Conservation (phyloP, 768 basidiomycete genomes). For the Trametes meyenii region DNA sequence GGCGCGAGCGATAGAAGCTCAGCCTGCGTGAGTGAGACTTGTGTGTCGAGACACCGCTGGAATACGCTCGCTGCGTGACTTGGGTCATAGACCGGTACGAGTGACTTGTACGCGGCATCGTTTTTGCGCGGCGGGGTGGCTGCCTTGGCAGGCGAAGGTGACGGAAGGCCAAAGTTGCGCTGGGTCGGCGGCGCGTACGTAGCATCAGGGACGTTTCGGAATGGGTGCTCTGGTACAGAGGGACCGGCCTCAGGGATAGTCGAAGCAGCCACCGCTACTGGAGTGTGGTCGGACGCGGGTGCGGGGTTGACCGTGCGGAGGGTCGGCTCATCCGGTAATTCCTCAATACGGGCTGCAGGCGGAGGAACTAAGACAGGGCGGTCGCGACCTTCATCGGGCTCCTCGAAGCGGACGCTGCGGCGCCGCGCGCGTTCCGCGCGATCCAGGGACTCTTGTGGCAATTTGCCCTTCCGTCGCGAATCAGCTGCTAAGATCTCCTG, state of each 20-base stretch:
- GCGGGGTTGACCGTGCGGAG: background rate
- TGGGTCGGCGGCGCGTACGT: conserved; percentile 7
- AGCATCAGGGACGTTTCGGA: conserved; percentile 12
- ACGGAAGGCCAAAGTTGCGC: conserved; percentile 21
- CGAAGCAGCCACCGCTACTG: background rate
- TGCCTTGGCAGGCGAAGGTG: background rate
- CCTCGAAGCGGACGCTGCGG: conserved; percentile 1
- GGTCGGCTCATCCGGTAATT: background rate
- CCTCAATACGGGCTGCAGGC: background rate
- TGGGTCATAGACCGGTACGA: conserved; percentile 4
- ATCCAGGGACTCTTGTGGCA: background rate
- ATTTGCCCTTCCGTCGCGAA: background rate
- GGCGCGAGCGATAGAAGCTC: conserved; percentile 11
- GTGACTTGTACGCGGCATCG: conserved; percentile 8
- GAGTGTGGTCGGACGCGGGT: background rate
- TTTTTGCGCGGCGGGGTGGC: background rate
- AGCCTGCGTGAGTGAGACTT: background rate
- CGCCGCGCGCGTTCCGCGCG: conserved; percentile 3
- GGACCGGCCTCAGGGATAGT: conserved; percentile 4
- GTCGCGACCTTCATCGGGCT: background rate
- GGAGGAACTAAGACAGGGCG: background rate
- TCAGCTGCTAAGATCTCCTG: conserved; percentile 7
- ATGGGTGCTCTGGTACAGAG: conserved; percentile 8
- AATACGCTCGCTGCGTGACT: background rate
- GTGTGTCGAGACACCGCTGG: background rate